Conservation (phyloP, 2,329 filamentous ascomycete genomes). For the Fusarium scirpi region DNA sequence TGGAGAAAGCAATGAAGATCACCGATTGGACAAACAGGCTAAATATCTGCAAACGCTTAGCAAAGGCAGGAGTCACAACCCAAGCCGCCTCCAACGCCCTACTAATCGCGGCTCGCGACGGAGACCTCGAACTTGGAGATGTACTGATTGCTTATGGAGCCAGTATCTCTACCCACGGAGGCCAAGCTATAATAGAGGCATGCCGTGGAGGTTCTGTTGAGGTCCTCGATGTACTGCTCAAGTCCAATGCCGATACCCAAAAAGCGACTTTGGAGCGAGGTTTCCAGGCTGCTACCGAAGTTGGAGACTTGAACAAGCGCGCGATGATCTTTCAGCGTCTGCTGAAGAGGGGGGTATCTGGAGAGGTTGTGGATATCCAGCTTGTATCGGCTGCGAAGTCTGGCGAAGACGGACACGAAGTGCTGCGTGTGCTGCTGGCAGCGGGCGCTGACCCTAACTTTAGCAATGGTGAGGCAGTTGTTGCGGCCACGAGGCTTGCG, state of each 20-base stretch:
- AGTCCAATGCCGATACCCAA: slow-evolving; percentile 54
- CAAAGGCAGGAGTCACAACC: slow-evolving; percentile 60
- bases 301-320: slow-evolving; percentile 62
- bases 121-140: slow-evolving; percentile 63
- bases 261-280: slow-evolving; percentile 61
- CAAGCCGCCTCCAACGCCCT: slow-evolving; percentile 63
- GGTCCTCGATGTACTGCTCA: slow-evolving; percentile 64
- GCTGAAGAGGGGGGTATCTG: slow-evolving; percentile 61
- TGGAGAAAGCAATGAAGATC: slow-evolving; percentile 59
- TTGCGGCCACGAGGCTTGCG: slow-evolving; percentile 65
- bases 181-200: slow-evolving; percentile 66
- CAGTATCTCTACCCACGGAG: slow-evolving; percentile 62
- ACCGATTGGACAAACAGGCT: slow-evolving; percentile 56
- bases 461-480: slow-evolving; percentile 66
- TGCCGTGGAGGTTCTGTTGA: slow-evolving; percentile 63
- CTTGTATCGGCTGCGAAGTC: slow-evolving; percentile 65
- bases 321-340: slow-evolving; percentile 64
- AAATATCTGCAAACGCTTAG: slow-evolving; percentile 59
- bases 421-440: slow-evolving; percentile 63
- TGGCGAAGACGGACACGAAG: slow-evolving; percentile 60
- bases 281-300: slow-evolving; percentile 67
- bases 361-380: slow-evolving; percentile 65
- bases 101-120: slow-evolving; percentile 63
- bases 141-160: slow-evolving; percentile 66
- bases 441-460: slow-evolving; percentile 68